phyloP scores from a whole-genome alignment of 2,329 filamentous ascomycete species.

The Rhinocladiella similis region DNA sequence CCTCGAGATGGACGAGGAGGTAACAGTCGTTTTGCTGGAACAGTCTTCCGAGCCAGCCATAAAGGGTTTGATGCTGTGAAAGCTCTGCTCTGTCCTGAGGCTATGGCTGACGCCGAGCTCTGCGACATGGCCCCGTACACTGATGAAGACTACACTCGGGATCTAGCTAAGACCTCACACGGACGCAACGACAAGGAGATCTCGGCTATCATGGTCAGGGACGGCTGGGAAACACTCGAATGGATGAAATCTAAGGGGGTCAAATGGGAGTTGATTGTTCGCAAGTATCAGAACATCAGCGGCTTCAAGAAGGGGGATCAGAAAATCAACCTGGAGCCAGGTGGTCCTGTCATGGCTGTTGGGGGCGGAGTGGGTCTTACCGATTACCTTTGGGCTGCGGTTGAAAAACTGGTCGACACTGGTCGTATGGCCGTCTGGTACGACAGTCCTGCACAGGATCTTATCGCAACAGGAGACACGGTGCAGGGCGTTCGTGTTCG shows the following conservation, averaged over 20 bases:
- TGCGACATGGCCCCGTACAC: conserved; percentile 63
- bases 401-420: background rate
- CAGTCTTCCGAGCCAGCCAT: conserved; percentile 9
- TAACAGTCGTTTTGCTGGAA: conserved; percentile 13
- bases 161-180: conserved; percentile 56
- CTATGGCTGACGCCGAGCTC: conserved; percentile 37
- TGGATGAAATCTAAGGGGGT: conserved; percentile 59
- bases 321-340: conserved; percentile 46
- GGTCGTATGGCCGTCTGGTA: conserved; percentile 11
- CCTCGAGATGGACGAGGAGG: conserved; percentile 6
- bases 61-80: conserved; percentile 57
- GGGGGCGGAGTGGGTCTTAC: conserved; percentile 53
- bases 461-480: conserved; percentile 38
- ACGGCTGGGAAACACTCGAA: conserved; percentile 52
- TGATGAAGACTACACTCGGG: conserved; percentile 51
- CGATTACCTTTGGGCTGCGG: conserved; percentile 32
- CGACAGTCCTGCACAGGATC: conserved; percentile 28
- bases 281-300: conserved; percentile 63
- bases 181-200: conserved; percentile 55
- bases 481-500: conserved; percentile 11
- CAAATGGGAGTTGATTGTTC: conserved; percentile 60
- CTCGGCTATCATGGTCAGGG: conserved; percentile 49
- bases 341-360: conserved; percentile 60
- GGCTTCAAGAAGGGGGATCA: conserved; percentile 55
- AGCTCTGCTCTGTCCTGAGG: conserved; percentile 60